Evolutionary conservation across 1,139 yeast genomes (phyloP).

Genomic region (Nakaseomyces glabratus): DNA sequence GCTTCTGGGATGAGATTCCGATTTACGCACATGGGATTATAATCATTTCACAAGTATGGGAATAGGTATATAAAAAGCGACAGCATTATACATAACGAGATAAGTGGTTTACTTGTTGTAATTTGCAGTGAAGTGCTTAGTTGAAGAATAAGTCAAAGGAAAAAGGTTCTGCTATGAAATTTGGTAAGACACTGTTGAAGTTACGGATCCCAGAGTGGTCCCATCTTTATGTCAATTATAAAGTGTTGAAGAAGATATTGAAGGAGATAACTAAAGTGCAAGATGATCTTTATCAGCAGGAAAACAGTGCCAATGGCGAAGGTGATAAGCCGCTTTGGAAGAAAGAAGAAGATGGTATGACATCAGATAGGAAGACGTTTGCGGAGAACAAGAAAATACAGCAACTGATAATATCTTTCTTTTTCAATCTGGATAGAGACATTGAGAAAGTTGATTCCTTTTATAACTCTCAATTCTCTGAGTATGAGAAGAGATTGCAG

Average conservation of each 20-base stretch:
- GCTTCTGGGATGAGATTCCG: too few relatives aligned
- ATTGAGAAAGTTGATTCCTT: slow-evolving; percentile 75
- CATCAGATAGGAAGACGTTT: slow-evolving; percentile 1
- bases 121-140: too few relatives aligned
- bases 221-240: slow-evolving; percentile 72
- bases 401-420: slow-evolving; percentile 51
- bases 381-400: slow-evolving; percentile 35
- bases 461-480: slow-evolving; percentile 62
- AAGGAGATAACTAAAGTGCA: slow-evolving; percentile 37
- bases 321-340: slow-evolving; percentile 9
- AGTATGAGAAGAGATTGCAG: slow-evolving; percentile 61
- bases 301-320: slow-evolving; percentile 14
- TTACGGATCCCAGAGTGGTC: slow-evolving; percentile 96
- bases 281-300: slow-evolving; percentile 20
- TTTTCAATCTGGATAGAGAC: slow-evolving; percentile 70
- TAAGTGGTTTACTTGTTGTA: too few relatives aligned
- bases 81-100: too few relatives aligned
- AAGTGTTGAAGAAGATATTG: slow-evolving; percentile 71
- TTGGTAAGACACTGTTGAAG: slow-evolving; percentile 69
- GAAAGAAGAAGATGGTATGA: slow-evolving; percentile 7
- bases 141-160: too few relatives aligned
- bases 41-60: too few relatives aligned
- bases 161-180: slow-evolving; percentile 72
- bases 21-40: too few relatives aligned
- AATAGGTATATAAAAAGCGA: too few relatives aligned